Percentiles rank a stretch among this genome's conserved stretches.
phyloP scores from a whole-genome alignment of 768 basidiomycete species.

The Infundibulicybe gibba region DNA sequence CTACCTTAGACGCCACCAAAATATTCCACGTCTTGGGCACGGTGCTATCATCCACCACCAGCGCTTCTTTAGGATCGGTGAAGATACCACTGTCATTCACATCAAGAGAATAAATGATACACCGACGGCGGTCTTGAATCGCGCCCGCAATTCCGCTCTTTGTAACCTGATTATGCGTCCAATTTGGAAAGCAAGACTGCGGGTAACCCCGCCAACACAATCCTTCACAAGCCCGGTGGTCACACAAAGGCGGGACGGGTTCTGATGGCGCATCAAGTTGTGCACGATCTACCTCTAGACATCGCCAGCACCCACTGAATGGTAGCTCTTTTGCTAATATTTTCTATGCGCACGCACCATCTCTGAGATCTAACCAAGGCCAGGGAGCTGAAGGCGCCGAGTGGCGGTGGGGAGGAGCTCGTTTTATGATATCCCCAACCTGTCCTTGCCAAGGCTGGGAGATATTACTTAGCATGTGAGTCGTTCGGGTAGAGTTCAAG shows the following conservation, averaged over 20 bases:
- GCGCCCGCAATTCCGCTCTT: constrained; percentile 37
- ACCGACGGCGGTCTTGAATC: constrained; percentile 27
- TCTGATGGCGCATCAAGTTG: constrained; percentile 27
- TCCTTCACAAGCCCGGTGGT: constrained; percentile 29
- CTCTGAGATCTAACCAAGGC: constrained; percentile 38
- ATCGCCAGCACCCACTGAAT: no score
- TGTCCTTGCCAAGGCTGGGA: no score
- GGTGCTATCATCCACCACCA: constrained; percentile 15
- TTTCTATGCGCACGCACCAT: constrained; percentile 27
- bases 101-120: constrained; percentile 36
- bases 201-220: constrained; percentile 40
- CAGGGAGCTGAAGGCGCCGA: no score
- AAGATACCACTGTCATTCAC: constrained; percentile 36
- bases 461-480: no score
- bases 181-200: no score
- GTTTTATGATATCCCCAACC: no score
- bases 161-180: constrained; percentile 43
- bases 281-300: constrained; percentile 29
- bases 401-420: constrained; percentile 43
- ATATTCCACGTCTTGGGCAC: constrained; percentile 31
- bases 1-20: constrained; percentile 28
- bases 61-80: constrained; percentile 20
- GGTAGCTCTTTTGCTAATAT: no score
- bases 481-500: no score
- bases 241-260: constrained; percentile 32